These are phyloP conservation scores for Beauveria varroae DNA, from an alignment of 2,329 filamentous ascomycete species.

Conservation along the genomic window DNA sequence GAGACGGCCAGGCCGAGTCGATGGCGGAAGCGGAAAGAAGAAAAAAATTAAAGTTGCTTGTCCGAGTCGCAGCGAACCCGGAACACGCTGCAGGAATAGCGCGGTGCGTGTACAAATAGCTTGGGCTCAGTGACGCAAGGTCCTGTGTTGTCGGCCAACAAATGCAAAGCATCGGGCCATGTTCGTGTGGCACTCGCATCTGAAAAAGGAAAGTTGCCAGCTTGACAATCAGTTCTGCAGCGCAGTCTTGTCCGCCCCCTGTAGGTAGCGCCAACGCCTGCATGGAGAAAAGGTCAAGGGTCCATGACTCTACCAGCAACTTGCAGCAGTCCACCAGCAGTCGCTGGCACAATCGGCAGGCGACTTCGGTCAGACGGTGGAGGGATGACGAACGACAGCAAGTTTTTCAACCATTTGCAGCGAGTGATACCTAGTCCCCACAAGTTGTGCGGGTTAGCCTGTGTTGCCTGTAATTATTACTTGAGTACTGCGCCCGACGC, in stretches of 20 bases:
- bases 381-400: constrained; percentile 3
- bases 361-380: constrained; percentile 9
- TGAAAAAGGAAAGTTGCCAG: not conserved
- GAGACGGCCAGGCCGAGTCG: constrained; percentile 1
- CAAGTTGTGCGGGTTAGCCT: constrained; percentile 9
- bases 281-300: not conserved
- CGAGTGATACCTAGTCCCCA: not conserved
- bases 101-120: not conserved
- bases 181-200: not conserved
- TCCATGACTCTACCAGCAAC: not conserved
- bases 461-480: not conserved
- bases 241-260: not conserved
- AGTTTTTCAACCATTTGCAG: not conserved
- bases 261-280: not conserved
- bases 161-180: not conserved
- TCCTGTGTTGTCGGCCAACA: not conserved
- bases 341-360: not conserved
- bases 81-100: not conserved
- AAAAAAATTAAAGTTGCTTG: not conserved
- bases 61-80: not conserved
- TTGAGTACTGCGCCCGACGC: not conserved
- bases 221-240: not conserved
- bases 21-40: not conserved
- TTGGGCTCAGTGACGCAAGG: not conserved
- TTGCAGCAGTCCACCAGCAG: not conserved